phyloP scores from a whole-genome alignment of 139 green algal genomes.

The Chara braunii region DNA sequence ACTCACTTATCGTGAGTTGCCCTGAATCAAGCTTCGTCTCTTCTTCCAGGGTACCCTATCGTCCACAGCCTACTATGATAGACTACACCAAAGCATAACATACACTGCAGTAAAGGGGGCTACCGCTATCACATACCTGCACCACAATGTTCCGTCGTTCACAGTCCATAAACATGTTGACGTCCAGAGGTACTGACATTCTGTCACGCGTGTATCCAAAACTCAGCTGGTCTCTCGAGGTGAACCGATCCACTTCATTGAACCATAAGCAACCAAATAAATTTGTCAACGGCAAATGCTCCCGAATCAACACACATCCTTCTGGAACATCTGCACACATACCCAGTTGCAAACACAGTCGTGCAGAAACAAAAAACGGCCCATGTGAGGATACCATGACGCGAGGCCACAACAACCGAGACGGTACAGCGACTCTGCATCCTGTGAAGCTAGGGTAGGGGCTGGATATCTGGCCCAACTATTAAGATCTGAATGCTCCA shows the following conservation, averaged over 20 bases:
- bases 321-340: conserved; percentile 25
- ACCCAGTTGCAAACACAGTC: not conserved
- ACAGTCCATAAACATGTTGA: conserved; percentile 39
- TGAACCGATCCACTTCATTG: conserved; percentile 39
- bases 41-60: too few species aligned
- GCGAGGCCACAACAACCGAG: not conserved
- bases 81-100: too few species aligned
- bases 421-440: not conserved
- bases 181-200: not conserved
- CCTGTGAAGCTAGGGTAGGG: not conserved
- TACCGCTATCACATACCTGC: conserved; percentile 10
- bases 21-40: too few species aligned
- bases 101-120: too few species aligned
- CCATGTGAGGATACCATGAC: not conserved
- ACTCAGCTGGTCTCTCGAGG: conserved; percentile 29
- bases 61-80: too few species aligned
- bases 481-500: too few species aligned
- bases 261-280: conserved; percentile 33
- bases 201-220: conserved; percentile 29
- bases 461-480: too few species aligned
- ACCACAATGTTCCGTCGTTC: conserved; percentile 25
- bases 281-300: conserved; percentile 27
- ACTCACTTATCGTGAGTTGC: too few species aligned
- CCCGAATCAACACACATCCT: conserved; percentile 22
- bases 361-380: not conserved